Base-by-base conservation (phyloP, 2,329 filamentous ascomycete genomes). In the Xylariaceae sp. region DNA sequence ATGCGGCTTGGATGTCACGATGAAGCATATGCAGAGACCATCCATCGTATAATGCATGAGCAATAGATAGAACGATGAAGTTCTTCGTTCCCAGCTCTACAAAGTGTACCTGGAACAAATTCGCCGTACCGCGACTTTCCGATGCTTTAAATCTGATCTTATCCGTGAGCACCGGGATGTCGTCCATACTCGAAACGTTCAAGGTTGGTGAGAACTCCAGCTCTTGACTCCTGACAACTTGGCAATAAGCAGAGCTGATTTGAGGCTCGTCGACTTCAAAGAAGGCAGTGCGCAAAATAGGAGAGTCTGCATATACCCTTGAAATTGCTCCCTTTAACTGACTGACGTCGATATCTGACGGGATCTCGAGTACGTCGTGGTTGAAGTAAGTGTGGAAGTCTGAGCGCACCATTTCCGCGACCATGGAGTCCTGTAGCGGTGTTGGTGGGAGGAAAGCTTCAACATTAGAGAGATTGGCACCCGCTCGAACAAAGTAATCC, bases 11-110 rank as follows among this genome's bases (percentile, higher is more conserved):
- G 0, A 96, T 80, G 67, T 94, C 86, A 49, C 81, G 77, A 66
- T 94, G 90, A 1, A 97, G 73, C 13, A 95, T 75, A 2, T 79
- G 78, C 10, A 97, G 80, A 2, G 92, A 96, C 83, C 87, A 92
- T 0, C 92, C 92, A 69, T 97, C 92, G 65, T 97, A 97, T 17
- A 96, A 78, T 1, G 92, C 90, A 73, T 97, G 92, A 0, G 92
- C 82, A 45, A 96, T 85, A 0, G 90, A 92, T 1, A 97, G 71
- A 3, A 87, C 69, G 1, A 87, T 63, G 57, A 80, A 83, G 34
- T 61, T 67, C 42, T 67, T 69, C 11, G 60, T 66, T 2, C 62
- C 73, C 1, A 72, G 69, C 4, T 61, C 67, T 2, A 73, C 74
- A 55, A 83, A 73, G 0, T 71, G 73, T 0, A 87, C 67, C 56